Percentiles rank a stretch among this genome's conserved stretches.
These are phyloP conservation scores for Blastocystis sp. DNA, from an alignment of 352 stramenopile genomes.

Conservation along the genomic window DNA sequence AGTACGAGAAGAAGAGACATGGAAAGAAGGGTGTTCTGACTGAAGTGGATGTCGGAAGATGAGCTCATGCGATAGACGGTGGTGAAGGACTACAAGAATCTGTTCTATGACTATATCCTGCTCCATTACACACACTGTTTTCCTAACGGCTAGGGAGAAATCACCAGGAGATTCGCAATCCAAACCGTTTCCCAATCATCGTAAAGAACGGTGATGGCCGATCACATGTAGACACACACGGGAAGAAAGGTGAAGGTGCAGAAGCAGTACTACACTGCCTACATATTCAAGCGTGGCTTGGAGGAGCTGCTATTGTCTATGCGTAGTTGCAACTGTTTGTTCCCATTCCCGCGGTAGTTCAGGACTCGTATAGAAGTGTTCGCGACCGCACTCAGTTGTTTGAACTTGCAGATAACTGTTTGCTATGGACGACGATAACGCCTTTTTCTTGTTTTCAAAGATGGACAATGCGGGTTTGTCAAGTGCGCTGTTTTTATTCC, in stretches of 20 bases:
- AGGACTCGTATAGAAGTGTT: no score
- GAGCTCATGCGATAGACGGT: background rate
- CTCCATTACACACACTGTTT: background rate
- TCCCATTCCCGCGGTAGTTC: no score
- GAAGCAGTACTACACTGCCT: background rate
- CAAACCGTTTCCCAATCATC: background rate
- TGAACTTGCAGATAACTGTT: background rate
- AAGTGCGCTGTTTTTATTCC: background rate
- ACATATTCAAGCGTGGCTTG: slow-evolving; percentile 33
- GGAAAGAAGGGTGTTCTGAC: background rate
- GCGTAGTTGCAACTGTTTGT: no score
- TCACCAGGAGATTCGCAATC: background rate
- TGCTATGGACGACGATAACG: background rate
- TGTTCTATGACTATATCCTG: slow-evolving; percentile 15
- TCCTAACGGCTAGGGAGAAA: background rate
- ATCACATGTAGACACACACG: slow-evolving; percentile 9
- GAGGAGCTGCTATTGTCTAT: slow-evolving; percentile 47
- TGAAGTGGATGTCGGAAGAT: background rate
- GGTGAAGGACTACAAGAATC: background rate
- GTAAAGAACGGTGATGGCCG: background rate
- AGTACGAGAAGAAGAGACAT: background rate
- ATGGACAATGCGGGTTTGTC: background rate
- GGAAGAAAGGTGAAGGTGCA: background rate
- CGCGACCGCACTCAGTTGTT: no score
- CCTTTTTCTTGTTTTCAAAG: slow-evolving; percentile 5